These are phyloP conservation scores for Penicillium polonicum DNA, from an alignment of 2,329 filamentous ascomycete species.

Conservation along the genomic window DNA sequence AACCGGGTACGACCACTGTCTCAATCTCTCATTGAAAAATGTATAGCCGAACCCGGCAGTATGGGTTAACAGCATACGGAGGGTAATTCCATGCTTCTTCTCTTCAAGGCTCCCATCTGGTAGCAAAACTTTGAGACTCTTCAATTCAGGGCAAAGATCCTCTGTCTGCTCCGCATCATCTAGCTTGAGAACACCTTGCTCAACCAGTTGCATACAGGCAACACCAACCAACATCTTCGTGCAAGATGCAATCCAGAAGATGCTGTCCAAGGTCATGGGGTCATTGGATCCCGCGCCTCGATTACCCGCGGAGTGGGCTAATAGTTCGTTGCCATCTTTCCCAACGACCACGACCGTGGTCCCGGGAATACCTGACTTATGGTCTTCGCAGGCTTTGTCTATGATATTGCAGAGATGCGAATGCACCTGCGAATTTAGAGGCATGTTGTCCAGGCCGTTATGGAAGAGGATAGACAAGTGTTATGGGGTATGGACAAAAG, in stretches of 20 bases:
- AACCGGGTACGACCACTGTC: slow-evolving; percentile 49
- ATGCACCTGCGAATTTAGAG: neutral
- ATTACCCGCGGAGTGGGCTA: slow-evolving; percentile 2
- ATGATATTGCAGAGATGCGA: slow-evolving; percentile 3
- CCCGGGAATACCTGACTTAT: slow-evolving; percentile 2
- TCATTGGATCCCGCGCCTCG: slow-evolving; percentile 42
- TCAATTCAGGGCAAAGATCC: slow-evolving; percentile 45
- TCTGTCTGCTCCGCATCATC: slow-evolving; percentile 45
- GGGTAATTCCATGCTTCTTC: slow-evolving; percentile 53
- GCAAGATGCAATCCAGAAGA: slow-evolving; percentile 58
- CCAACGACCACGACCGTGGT: neutral
- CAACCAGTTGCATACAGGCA: slow-evolving; percentile 50
- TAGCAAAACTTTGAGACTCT: slow-evolving; percentile 42
- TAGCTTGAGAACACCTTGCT: slow-evolving; percentile 42
- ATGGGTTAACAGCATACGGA: slow-evolving; percentile 60
- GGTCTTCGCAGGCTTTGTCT: slow-evolving; percentile 14
- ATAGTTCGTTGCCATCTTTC: slow-evolving; percentile 5
- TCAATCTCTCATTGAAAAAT: slow-evolving; percentile 53
- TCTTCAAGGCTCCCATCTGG: slow-evolving; percentile 36
- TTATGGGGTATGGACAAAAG: neutral
- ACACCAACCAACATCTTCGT: slow-evolving; percentile 48
- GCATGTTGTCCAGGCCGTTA: neutral
- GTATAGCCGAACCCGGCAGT: slow-evolving; percentile 58
- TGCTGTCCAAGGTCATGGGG: slow-evolving; percentile 49
- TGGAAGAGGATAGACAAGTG: neutral